Evolutionary conservation across 164 flowering plant genomes (phyloP).

Genomic region (Magnolia kwangsiensis): DNA sequence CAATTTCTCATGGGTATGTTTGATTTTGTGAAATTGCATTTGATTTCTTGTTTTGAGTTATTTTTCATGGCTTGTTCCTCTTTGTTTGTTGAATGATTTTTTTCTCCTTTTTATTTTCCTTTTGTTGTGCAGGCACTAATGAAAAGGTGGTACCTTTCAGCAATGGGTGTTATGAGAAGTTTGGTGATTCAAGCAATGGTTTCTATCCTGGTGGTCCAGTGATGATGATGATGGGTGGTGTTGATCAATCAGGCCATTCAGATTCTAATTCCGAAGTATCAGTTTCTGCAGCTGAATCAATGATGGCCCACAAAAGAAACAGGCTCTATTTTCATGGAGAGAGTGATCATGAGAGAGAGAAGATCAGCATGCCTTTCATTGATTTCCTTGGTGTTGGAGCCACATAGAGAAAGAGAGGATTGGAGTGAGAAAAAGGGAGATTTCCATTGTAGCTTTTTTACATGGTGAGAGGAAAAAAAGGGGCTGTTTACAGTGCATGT

Average conservation of each 20-base stretch:
- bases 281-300: slow-evolving; percentile 38
- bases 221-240: slow-evolving; percentile 9
- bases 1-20: slow-evolving; percentile 23
- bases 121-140: slow-evolving; percentile 15
- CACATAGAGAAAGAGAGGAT: slow-evolving; percentile 11
- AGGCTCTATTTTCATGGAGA: slow-evolving; percentile 20
- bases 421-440: neutral
- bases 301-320: slow-evolving; percentile 24
- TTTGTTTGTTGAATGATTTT: slow-evolving; percentile 1
- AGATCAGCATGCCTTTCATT: slow-evolving; percentile 34
- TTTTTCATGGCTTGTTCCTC: neutral
- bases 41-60: neutral
- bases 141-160: slow-evolving; percentile 12
- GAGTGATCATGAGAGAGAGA: slow-evolving; percentile 18
- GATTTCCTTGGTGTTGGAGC: slow-evolving; percentile 70
- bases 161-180: slow-evolving; percentile 14
- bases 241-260: slow-evolving; percentile 26
- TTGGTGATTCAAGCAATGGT: slow-evolving; percentile 15
- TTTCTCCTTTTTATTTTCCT: neutral
- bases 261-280: slow-evolving; percentile 46
- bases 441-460: slow-evolving; percentile 1
- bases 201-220: slow-evolving; percentile 3
- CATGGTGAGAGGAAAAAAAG: neutral
- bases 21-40: neutral
- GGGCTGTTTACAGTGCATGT: slow-evolving; percentile 12